Percentiles rank a stretch among this genome's conserved stretches.
Conservation (phyloP, 768 basidiomycete genomes). For the Tubosaeta sp. region DNA sequence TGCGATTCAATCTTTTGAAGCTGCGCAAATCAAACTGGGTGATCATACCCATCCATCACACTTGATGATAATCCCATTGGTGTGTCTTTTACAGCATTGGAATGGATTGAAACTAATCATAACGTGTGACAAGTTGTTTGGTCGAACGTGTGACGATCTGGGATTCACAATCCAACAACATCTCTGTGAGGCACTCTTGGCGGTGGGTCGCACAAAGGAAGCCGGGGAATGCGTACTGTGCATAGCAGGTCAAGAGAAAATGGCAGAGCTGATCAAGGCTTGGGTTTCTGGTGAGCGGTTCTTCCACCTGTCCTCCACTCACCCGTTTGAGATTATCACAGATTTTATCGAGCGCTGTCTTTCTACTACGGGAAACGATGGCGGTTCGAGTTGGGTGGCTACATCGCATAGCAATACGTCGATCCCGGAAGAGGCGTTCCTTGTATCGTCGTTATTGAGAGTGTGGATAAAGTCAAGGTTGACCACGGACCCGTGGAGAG, state of each 20-base stretch:
- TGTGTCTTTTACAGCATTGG: background rate
- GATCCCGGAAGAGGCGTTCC: no score
- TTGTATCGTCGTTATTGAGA: no score
- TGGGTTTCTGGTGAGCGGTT: background rate
- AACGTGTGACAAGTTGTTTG: background rate
- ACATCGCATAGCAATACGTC: no score
- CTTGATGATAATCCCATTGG: background rate
- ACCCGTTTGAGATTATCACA: background rate
- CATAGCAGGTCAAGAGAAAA: background rate
- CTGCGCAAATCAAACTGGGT: background rate
- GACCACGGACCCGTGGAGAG: no score
- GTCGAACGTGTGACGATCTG: conserved; percentile 4
- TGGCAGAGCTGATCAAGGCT: background rate
- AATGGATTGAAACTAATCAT: background rate
- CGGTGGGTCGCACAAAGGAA: background rate
- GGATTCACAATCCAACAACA: background rate
- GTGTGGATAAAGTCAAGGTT: no score
- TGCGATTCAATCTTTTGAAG: background rate
- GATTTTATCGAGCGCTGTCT: no score
- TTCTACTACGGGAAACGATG: no score
- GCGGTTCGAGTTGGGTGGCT: no score
- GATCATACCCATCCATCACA: background rate
- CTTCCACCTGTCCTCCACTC: background rate
- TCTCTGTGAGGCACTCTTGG: conserved; percentile 3
- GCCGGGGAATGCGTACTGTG: background rate